phyloP scores from a whole-genome alignment of 108 stramenopile genomes.

The Bacterosira constricta region DNA sequence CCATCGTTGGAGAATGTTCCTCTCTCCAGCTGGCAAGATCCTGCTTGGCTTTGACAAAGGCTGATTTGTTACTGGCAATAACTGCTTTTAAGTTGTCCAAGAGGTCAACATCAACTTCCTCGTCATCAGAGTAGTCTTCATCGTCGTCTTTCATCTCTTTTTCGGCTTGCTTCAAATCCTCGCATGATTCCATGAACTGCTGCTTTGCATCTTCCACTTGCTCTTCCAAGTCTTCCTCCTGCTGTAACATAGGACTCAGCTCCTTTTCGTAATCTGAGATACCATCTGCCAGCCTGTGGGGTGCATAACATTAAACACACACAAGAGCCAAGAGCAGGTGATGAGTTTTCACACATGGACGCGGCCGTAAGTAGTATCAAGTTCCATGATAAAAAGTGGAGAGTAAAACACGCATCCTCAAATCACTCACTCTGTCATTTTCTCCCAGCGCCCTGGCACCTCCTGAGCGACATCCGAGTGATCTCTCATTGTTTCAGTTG shows the following conservation, averaged over 20 bases:
- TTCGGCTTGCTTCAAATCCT: slow-evolving; percentile 15
- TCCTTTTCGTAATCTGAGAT: slow-evolving; percentile 18
- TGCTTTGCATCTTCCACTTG: slow-evolving; percentile 29
- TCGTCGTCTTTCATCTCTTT: slow-evolving; percentile 18
- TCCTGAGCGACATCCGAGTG: slow-evolving; percentile 49
- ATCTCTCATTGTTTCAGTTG: slow-evolving; percentile 57
- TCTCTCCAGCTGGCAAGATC: slow-evolving; percentile 21
- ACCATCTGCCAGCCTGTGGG: slow-evolving; percentile 12
- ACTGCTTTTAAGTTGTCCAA: slow-evolving; percentile 18
- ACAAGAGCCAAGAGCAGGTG: no score
- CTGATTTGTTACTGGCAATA: background rate
- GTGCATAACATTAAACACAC: no score
- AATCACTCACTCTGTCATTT: slow-evolving; percentile 52
- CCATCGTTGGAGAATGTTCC: background rate
- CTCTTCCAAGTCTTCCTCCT: slow-evolving; percentile 44
- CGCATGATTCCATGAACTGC: slow-evolving; percentile 9
- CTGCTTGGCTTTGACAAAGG: background rate
- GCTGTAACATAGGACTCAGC: slow-evolving; percentile 15
- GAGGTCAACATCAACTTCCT: background rate
- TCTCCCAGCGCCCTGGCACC: slow-evolving; percentile 52
- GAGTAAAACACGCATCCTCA: no score
- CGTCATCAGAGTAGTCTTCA: slow-evolving; percentile 18
- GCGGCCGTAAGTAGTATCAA: no score
- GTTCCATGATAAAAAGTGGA: no score
- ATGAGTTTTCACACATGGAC: no score